Conservation (phyloP, 202 grass and related monocot species). For the Zizania palustris region DNA sequence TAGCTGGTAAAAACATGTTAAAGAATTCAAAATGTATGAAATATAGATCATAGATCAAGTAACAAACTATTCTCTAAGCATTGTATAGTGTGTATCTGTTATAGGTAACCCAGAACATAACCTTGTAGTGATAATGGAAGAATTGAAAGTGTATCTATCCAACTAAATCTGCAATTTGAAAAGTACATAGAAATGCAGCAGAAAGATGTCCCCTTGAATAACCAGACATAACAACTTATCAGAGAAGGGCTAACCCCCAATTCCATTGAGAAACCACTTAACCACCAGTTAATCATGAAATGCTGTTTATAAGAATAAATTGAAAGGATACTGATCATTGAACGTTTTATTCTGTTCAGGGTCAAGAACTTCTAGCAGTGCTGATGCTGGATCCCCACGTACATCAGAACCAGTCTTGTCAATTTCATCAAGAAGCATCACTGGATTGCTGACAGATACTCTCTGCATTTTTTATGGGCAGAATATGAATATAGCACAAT, state of each 20-base stretch:
- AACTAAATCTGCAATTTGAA: conserved; percentile 18
- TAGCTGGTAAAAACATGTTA: conserved; percentile 69
- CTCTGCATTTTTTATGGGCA: conserved; percentile 58
- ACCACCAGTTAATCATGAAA: conserved; percentile 30
- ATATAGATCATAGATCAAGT: conserved; percentile 22
- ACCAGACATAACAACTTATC: neutral
- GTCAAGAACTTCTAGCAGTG: conserved; percentile 98
- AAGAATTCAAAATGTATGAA: conserved; percentile 50
- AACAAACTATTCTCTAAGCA: conserved; percentile 27
- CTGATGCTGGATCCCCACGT: conserved; percentile 95
- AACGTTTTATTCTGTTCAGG: conserved; percentile 94
- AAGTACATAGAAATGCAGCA: neutral
- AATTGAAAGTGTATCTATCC: conserved; percentile 25
- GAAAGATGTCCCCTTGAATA: neutral
- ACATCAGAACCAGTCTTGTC: conserved; percentile 99
- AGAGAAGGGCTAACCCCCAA: neutral
- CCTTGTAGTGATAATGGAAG: neutral
- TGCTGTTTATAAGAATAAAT: conserved; percentile 27
- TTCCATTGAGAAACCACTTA: conserved; percentile 20
- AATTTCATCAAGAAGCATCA: conserved; percentile 99
- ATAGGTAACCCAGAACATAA: conserved; percentile 20
- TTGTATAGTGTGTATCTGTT: neutral
- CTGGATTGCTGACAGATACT: conserved; percentile 93
- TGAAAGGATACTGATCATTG: conserved; percentile 97
- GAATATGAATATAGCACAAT: conserved; percentile 29